phyloP scores from a whole-genome alignment of 2,329 filamentous ascomycete species.

The Calonectria multiphialidica region DNA sequence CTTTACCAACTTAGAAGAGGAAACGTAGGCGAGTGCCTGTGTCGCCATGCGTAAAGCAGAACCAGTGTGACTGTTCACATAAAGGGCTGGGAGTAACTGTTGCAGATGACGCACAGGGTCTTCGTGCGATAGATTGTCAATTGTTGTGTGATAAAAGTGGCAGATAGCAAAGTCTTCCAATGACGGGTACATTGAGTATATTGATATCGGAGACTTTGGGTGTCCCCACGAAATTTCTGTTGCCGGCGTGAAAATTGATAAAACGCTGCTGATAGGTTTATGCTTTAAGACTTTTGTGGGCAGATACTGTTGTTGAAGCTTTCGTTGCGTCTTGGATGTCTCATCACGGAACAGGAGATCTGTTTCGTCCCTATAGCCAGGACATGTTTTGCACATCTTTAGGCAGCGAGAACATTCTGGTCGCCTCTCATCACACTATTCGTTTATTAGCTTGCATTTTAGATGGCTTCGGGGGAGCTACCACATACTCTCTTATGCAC shows the following conservation, averaged over 20 bases:
- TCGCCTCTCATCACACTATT: constrained; percentile 25
- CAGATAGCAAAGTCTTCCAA: constrained; percentile 10
- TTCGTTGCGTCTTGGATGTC: neutral
- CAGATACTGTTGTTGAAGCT: neutral
- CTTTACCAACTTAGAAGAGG: constrained; percentile 9
- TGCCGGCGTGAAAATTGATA: neutral
- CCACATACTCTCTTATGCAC: constrained; percentile 21
- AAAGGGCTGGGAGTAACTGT: constrained; percentile 10
- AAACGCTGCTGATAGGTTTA: neutral
- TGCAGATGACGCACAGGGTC: constrained; percentile 21
- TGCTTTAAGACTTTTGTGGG: neutral
- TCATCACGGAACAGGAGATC: constrained; percentile 23
- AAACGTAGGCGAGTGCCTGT: constrained; percentile 22
- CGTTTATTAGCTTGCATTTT: neutral
- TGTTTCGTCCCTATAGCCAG: constrained; percentile 18
- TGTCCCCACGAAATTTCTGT: neutral
- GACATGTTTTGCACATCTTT: constrained; percentile 13
- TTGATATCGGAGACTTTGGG: neutral
- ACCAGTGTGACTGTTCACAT: constrained; percentile 10
- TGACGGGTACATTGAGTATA: constrained; percentile 3
- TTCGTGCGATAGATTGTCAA: constrained; percentile 12
- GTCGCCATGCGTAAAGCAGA: constrained; percentile 22
- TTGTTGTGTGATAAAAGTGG: constrained; percentile 23
- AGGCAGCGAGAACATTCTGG: constrained; percentile 26
- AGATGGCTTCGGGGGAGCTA: neutral